Evolutionary conservation across 768 basidiomycete species (phyloP).

Genomic region (Xerocomellus dryophilus): DNA sequence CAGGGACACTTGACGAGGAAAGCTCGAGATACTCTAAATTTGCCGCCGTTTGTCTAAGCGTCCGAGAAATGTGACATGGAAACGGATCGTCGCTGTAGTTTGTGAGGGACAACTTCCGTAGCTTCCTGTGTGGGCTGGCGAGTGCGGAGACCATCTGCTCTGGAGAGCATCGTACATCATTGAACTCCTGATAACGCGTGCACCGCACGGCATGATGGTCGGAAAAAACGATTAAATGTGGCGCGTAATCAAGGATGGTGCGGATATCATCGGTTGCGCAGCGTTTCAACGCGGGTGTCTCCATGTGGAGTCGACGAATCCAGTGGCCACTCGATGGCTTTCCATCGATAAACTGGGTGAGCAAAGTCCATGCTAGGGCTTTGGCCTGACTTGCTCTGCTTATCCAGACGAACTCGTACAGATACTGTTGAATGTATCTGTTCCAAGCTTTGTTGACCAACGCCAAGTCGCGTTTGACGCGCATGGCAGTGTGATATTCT

Average conservation of each 20-base stretch:
- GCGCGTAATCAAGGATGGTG: constrained; percentile 65
- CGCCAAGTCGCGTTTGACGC: constrained; percentile 47
- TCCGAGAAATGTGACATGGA: constrained; percentile 53
- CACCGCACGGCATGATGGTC: constrained; percentile 66
- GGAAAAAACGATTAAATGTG: constrained; percentile 55
- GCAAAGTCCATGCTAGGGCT: constrained; percentile 41
- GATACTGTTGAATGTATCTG: constrained; percentile 47
- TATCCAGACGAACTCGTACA: constrained; percentile 75
- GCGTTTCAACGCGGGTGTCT: constrained; percentile 60
- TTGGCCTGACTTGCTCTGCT: constrained; percentile 50
- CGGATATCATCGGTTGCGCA: constrained; percentile 65
- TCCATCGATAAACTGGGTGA: constrained; percentile 41
- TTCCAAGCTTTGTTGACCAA: constrained; percentile 59
- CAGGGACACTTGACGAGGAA: constrained; percentile 51
- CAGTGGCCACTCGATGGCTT: constrained; percentile 41
- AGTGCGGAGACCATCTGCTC: constrained; percentile 59
- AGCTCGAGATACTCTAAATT: constrained; percentile 69
- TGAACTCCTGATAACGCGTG: constrained; percentile 44
- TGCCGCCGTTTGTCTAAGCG: constrained; percentile 48
- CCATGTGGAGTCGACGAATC: constrained; percentile 67
- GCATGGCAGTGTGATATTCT: constrained; percentile 48
- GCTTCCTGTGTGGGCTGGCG: constrained; percentile 47
- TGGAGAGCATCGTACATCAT: constrained; percentile 46
- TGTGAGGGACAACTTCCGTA: constrained; percentile 66
- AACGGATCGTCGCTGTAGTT: constrained; percentile 65